These are phyloP conservation scores for Rhynchospora pubera DNA, from an alignment of 176 grass and related monocot genomes.

Conservation along the genomic window DNA sequence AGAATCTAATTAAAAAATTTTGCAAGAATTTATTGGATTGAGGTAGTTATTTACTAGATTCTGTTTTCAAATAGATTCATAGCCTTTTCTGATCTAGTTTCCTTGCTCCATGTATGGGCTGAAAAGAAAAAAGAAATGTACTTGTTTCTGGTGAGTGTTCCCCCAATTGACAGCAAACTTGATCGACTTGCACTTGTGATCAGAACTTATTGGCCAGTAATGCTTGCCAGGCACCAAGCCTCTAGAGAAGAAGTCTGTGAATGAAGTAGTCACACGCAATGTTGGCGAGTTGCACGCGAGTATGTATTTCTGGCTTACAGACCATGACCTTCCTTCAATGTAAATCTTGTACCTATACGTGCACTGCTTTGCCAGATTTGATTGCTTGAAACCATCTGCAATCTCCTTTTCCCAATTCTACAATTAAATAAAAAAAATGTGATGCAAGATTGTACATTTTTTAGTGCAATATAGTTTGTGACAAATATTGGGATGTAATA, in stretches of 20 bases:
- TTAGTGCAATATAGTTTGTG: neutral
- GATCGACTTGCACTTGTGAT: conserved; percentile 46
- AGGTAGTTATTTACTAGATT: neutral
- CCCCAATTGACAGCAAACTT: conserved; percentile 66
- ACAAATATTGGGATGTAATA: neutral
- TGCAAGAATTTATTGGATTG: neutral
- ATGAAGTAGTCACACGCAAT: conserved; percentile 40
- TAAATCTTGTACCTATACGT: conserved; percentile 56
- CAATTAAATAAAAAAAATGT: neutral
- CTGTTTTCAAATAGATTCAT: too few relatives aligned
- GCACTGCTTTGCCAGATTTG: conserved; percentile 70
- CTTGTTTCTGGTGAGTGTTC: conserved; percentile 48
- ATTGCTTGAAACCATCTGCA: conserved; percentile 48
- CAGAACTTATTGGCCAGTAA: conserved; percentile 55
- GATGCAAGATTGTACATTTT: neutral
- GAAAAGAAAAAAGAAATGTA: neutral
- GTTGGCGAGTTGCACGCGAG: conserved; percentile 53
- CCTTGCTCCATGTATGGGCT: neutral
- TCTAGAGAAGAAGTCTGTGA: conserved; percentile 62
- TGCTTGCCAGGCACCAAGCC: conserved; percentile 47
- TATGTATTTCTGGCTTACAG: conserved; percentile 80
- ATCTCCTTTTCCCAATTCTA: conserved; percentile 64
- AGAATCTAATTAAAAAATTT: too few relatives aligned
- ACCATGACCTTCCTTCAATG: conserved; percentile 61
- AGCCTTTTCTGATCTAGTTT: neutral